Percentiles rank a stretch among this genome's conserved stretches.
Conservation (phyloP, 352 stramenopile genomes). For the Phytophthora colocasiae region DNA sequence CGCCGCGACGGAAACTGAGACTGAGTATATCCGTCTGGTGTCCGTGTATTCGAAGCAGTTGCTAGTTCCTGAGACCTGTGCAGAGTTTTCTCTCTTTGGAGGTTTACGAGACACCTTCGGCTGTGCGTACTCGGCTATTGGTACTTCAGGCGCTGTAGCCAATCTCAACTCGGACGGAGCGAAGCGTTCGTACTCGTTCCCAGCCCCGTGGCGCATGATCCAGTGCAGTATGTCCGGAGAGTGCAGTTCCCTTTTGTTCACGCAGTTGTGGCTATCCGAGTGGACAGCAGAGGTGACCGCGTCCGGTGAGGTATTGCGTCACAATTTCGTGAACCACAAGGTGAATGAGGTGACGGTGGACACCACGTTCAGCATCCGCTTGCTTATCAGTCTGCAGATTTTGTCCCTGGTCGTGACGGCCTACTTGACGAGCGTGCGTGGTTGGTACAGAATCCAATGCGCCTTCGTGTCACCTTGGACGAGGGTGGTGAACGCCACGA, state of each 20-base stretch:
- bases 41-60: conserved; percentile 35
- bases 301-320: conserved; percentile 26
- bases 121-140: conserved; percentile 45
- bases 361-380: conserved; percentile 40
- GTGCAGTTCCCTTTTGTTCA: conserved; percentile 50
- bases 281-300: conserved; percentile 33
- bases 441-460: conserved; percentile 35
- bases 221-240: conserved; percentile 48
- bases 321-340: conserved; percentile 58
- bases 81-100: conserved; percentile 32
- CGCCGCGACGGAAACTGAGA: conserved; percentile 10
- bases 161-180: conserved; percentile 30
- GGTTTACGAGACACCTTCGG: conserved; percentile 33
- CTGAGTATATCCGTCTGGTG: conserved; percentile 35
- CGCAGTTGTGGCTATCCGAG: conserved; percentile 50
- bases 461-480: conserved; percentile 35
- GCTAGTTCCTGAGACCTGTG: conserved; percentile 33
- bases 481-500: conserved; percentile 31
- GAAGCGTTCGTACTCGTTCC: conserved; percentile 33
- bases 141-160: conserved; percentile 35
- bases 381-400: conserved; percentile 45
- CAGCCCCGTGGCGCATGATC: conserved; percentile 51
- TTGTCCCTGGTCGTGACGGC: conserved; percentile 41
- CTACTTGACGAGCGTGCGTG: conserved; percentile 41
- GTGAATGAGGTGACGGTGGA: conserved; percentile 54